Conservation (phyloP, 2,329 filamentous ascomycete genomes). For the Aspergillus intermedius region DNA sequence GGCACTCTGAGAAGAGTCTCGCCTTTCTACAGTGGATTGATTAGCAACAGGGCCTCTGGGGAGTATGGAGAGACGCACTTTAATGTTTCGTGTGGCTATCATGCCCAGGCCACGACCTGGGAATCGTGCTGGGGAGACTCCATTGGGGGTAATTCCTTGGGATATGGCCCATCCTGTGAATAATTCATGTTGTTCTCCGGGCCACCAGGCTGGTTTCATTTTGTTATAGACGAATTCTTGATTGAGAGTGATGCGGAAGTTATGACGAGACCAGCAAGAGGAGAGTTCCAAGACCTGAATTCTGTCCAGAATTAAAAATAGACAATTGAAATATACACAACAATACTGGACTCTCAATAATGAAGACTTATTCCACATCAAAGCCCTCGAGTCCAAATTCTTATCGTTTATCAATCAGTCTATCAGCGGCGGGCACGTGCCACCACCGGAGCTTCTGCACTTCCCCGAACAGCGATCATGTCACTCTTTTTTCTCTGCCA, state of each 20-base stretch:
- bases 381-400: slow-evolving; percentile 1
- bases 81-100: slow-evolving; percentile 59
- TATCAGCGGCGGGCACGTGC: slow-evolving; percentile 5
- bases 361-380: neutral
- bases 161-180: slow-evolving; percentile 63
- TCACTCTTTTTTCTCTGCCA: slow-evolving; percentile 6
- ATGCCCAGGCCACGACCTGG: slow-evolving; percentile 72
- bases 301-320: neutral
- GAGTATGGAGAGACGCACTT: slow-evolving; percentile 42
- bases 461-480: slow-evolving; percentile 8
- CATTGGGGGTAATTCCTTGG: slow-evolving; percentile 61
- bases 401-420: slow-evolving; percentile 16
- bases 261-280: neutral
- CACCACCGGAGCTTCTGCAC: slow-evolving; percentile 7
- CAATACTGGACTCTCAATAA: neutral
- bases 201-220: slow-evolving; percentile 25
- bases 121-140: slow-evolving; percentile 60
- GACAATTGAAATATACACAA: neutral
- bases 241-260: too few species aligned
- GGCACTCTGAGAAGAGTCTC: slow-evolving; percentile 62
- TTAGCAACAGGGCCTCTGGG: neutral
- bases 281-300: neutral
- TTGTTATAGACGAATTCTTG: neutral
- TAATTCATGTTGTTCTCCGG: slow-evolving; percentile 37
- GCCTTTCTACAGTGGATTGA: slow-evolving; percentile 41